phyloP scores from a whole-genome alignment of 1,284 basidiomycete genomes.

The Singerocomus rubriflavus region DNA sequence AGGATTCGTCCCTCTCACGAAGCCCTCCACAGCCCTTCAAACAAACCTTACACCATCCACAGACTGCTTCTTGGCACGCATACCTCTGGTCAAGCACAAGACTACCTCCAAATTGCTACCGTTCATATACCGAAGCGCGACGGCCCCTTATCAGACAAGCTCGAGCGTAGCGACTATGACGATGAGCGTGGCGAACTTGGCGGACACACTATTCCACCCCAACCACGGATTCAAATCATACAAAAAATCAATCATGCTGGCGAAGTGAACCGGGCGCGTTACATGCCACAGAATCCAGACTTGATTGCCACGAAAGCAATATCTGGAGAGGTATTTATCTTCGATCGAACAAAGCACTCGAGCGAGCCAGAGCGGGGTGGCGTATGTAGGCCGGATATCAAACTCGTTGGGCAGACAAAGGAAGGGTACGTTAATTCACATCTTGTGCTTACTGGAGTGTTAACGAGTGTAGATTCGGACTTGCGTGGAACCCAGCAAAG shows the following conservation, averaged over 20 bases:
- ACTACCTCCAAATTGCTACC: conserved; percentile 95
- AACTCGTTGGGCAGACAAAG: conserved; percentile 83
- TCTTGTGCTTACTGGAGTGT: neutral
- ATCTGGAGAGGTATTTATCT: conserved; percentile 87
- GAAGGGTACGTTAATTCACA: conserved; percentile 71
- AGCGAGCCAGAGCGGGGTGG: conserved; percentile 86
- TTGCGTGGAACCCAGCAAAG: conserved; percentile 88
- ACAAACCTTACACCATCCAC: conserved; percentile 91
- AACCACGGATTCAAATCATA: conserved; percentile 82
- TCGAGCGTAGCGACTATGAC: conserved; percentile 83
- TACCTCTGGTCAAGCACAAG: conserved; percentile 92
- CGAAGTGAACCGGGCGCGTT: conserved; percentile 96
- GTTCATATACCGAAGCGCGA: conserved; percentile 89
- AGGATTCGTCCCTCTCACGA: neutral
- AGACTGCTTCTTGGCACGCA: conserved; percentile 96
- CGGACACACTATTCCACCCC: conserved; percentile 74
- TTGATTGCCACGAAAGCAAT: conserved; percentile 94
- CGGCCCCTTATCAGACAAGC: conserved; percentile 61
- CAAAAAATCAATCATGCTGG: conserved; percentile 96
- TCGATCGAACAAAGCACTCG: conserved; percentile 96
- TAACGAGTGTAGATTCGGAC: conserved; percentile 67
- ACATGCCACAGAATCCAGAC: conserved; percentile 99
- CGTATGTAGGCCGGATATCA: conserved; percentile 88
- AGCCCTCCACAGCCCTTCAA: conserved; percentile 56
- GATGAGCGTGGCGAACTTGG: conserved; percentile 93